These are phyloP conservation scores for Elaeis guineensis DNA, from an alignment of 176 grass and related monocot genomes.

Conservation along the genomic window DNA sequence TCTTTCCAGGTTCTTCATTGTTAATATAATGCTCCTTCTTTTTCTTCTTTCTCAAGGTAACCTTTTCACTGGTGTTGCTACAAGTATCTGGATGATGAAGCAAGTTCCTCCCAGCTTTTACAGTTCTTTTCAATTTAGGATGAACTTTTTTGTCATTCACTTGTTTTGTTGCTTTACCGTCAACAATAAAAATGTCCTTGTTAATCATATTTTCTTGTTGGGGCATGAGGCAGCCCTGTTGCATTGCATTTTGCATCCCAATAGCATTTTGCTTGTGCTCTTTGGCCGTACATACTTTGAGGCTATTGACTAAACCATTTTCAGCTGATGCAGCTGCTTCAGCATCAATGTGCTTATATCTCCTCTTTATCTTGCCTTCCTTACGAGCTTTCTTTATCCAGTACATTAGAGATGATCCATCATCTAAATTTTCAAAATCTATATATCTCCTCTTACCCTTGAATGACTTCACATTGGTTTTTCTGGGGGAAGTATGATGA, in stretches of 20 bases:
- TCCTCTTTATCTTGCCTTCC: constrained; percentile 36
- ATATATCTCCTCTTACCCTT: constrained; percentile 31
- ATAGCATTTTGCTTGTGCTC: constrained; percentile 6
- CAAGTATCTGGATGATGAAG: constrained; percentile 8
- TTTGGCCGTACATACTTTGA: not conserved
- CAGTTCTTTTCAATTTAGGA: no score
- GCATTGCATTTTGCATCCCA: not conserved
- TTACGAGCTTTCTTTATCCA: constrained; percentile 50
- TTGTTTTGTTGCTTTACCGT: no score
- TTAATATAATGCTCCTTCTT: constrained; percentile 2
- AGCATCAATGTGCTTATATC: constrained; percentile 29
- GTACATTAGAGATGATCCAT: constrained; percentile 48
- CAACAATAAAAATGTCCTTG: not conserved
- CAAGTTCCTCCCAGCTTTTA: constrained; percentile 10
- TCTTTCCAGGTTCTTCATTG: constrained; percentile 8
- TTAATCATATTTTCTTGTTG: constrained; percentile 22
- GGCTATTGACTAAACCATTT: constrained; percentile 5
- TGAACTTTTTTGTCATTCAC: no score
- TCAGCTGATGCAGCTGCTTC: constrained; percentile 14
- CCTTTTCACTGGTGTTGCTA: constrained; percentile 7
- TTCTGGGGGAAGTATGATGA: constrained; percentile 18
- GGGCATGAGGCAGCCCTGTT: not conserved
- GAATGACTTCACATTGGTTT: constrained; percentile 3
- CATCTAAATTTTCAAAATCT: constrained; percentile 34
- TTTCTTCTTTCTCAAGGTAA: constrained; percentile 19